Evolutionary conservation across 257 asterid genomes (phyloP).

Genomic region (Przewalskia tangutica): DNA sequence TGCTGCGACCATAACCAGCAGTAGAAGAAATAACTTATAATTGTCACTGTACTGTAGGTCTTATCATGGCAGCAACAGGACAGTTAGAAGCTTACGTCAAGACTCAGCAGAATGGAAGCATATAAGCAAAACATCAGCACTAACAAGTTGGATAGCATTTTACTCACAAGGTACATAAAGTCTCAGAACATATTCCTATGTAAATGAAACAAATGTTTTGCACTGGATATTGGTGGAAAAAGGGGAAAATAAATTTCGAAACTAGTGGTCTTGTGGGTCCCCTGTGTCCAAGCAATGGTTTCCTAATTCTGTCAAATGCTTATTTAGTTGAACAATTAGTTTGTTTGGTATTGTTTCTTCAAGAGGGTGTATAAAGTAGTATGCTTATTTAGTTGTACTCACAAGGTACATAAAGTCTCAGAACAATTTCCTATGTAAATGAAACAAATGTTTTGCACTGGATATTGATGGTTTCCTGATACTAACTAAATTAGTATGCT

Average conservation of each 20-base stretch:
- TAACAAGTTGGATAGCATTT: neutral
- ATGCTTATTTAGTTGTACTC: too few species aligned
- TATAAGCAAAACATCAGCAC: neutral
- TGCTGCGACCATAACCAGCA: neutral
- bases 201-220: neutral
- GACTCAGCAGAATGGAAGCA: constrained; percentile 24
- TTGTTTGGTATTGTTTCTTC: neutral
- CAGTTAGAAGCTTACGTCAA: constrained; percentile 20
- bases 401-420: too few species aligned
- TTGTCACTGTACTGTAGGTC: constrained; percentile 9
- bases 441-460: too few species aligned
- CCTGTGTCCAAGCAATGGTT: neutral
- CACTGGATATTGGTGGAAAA: neutral
- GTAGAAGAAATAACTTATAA: neutral
- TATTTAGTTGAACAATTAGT: neutral
- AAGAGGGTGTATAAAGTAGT: neutral
- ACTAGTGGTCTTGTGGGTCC: neutral
- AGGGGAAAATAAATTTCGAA: neutral
- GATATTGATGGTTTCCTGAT: too few species aligned
- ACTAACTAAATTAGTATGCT: too few species aligned
- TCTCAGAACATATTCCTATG: neutral
- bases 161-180: neutral
- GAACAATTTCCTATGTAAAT: too few species aligned
- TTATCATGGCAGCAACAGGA: constrained; percentile 26
- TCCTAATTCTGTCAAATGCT: neutral